phyloP scores from a whole-genome alignment of 192 early-diverging fungal genomes.

The Irineochytrium annulatum region DNA sequence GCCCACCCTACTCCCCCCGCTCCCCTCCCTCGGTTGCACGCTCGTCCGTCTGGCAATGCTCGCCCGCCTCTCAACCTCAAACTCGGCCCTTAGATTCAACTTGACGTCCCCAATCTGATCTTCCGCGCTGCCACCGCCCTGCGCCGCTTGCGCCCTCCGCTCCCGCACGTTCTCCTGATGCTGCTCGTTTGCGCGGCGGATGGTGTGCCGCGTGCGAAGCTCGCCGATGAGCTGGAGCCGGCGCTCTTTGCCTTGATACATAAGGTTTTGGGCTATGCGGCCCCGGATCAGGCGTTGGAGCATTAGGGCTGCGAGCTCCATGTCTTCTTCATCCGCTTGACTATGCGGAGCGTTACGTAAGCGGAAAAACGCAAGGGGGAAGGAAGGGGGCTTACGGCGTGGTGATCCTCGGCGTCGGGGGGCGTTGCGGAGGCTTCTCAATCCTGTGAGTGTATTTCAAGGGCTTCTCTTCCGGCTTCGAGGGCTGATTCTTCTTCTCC shows the following conservation, averaged over 20 bases:
- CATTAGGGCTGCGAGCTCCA: slow-evolving; percentile 46
- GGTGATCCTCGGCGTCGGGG: slow-evolving; percentile 43
- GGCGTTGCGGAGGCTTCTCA: slow-evolving; percentile 49
- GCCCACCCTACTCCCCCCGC: neutral
- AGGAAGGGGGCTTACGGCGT: slow-evolving; percentile 30
- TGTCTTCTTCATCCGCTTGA: slow-evolving; percentile 38
- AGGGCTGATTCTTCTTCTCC: slow-evolving; percentile 23
- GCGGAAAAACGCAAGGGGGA: neutral
- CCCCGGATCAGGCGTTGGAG: slow-evolving; percentile 55
- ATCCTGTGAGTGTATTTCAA: slow-evolving; percentile 44
- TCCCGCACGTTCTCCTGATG: neutral
- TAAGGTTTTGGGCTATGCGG: slow-evolving; percentile 48
- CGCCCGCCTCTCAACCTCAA: no score
- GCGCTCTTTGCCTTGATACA: slow-evolving; percentile 52
- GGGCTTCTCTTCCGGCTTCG: slow-evolving; percentile 29
- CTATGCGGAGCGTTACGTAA: slow-evolving; percentile 10
- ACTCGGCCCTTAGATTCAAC: no score
- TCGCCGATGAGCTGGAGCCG: slow-evolving; percentile 52
- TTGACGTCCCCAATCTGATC: no score
- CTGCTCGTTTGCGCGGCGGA: slow-evolving; percentile 27
- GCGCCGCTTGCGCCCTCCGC: neutral
- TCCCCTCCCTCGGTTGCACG: neutral
- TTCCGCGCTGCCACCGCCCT: no score
- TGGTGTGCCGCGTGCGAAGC: slow-evolving; percentile 45
- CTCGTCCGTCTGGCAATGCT: no score